Conservation (phyloP, 345 rosid genomes). For the Gossypium rotundifolium region DNA sequence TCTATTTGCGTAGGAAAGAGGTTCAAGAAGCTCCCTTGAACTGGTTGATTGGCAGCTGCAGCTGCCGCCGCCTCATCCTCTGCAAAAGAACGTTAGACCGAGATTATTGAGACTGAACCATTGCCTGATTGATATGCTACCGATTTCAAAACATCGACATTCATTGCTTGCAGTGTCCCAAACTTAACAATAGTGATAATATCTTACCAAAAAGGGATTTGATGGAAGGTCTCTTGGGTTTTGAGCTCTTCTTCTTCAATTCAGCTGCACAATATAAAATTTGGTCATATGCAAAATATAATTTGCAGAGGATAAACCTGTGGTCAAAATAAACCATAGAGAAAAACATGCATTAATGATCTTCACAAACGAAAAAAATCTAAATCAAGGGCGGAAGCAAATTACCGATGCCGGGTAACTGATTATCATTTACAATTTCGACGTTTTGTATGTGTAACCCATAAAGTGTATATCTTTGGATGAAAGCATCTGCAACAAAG, state of each 20-base stretch:
- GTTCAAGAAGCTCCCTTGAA: constrained; percentile 74
- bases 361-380: background rate
- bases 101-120: background rate
- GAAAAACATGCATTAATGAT: background rate
- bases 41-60: constrained; percentile 38
- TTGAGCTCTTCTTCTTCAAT: constrained; percentile 78
- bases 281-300: background rate
- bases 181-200: background rate
- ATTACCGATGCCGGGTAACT: constrained; percentile 86
- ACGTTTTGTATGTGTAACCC: constrained; percentile 96
- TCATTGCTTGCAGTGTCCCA: background rate
- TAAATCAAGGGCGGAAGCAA: constrained; percentile 8
- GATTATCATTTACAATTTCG: constrained; percentile 82
- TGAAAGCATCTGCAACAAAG: constrained; percentile 72
- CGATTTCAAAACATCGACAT: background rate
- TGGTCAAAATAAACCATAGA: constrained; percentile 3
- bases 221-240: constrained; percentile 85
- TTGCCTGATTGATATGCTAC: background rate
- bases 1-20: constrained; percentile 63
- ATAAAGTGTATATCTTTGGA: constrained; percentile 94
- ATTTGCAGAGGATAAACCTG: background rate
- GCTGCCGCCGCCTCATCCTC: constrained; percentile 65
- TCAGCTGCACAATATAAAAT: constrained; percentile 42
- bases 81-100: constrained; percentile 23
- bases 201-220: constrained; percentile 89